A percentile compares a stretch with the other conserved stretches of the same genome.
These are phyloP conservation scores for Mycena crocata DNA, from an alignment of 768 basidiomycete genomes.

Conservation along the genomic window DNA sequence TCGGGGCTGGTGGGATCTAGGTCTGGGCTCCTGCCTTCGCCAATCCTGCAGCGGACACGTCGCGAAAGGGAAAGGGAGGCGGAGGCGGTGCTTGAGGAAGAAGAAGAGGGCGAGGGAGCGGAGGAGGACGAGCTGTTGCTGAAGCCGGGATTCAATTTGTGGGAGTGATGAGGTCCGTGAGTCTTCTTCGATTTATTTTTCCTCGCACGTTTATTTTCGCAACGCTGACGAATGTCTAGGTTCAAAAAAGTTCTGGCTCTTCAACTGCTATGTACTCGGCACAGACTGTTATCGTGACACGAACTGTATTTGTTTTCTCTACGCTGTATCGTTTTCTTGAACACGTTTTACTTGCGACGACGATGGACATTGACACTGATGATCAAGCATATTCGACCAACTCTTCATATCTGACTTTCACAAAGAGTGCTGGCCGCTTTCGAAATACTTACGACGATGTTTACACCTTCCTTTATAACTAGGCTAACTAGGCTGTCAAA, in stretches of 20 bases:
- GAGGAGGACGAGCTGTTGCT: conserved; percentile 41
- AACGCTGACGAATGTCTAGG: background rate
- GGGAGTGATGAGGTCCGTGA: conserved; percentile 21
- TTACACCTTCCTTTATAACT: too few relatives aligned
- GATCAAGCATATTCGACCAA: too few relatives aligned
- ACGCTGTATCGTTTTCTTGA: background rate
- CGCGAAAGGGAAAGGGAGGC: background rate
- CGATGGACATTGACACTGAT: too few relatives aligned
- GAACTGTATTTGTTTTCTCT: background rate
- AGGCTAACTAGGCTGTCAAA: too few relatives aligned
- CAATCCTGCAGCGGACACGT: conserved; percentile 14
- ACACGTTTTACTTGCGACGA: too few relatives aligned
- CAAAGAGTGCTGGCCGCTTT: too few relatives aligned
- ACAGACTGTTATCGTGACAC: too few relatives aligned
- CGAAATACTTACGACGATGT: too few relatives aligned
- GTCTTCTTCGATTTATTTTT: background rate
- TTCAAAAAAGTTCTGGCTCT: background rate
- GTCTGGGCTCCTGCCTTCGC: conserved; percentile 24
- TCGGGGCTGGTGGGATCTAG: background rate
- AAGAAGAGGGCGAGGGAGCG: too few relatives aligned
- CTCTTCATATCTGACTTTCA: too few relatives aligned
- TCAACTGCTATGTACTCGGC: too few relatives aligned
- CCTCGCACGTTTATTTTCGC: too few relatives aligned
- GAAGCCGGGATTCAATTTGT: conserved; percentile 30
- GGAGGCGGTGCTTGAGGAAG: conserved; percentile 22